Base-by-base conservation (phyloP, 768 basidiomycete species). In the Hebeloma cylindrosporum region DNA sequence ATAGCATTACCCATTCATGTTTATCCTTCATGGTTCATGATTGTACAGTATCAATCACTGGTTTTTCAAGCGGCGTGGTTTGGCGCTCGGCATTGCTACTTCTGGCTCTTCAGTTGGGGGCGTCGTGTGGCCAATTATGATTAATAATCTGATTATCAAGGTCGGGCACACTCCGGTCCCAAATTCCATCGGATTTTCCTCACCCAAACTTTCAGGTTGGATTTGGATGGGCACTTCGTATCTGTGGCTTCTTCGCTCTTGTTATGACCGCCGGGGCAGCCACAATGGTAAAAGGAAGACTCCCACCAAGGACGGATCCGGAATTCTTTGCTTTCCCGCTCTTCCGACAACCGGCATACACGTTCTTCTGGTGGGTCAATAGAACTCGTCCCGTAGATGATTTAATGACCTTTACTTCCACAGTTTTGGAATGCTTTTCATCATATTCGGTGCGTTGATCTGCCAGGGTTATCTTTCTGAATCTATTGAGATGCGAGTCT, bases 31-130 rank as follows among this genome's bases (percentile, higher is more conserved):
- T n/a, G n/a, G n/a, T n/a, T n/a, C n/a, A n/a, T n/a, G n/a, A 6
- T 33, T 35, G 35, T 40, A 14, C 27, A 35, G 37, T 36, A 29
- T 52, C 44, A 38, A 50, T 33, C 54, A 56, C 36, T 56, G 54
- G 54, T 56, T 52, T 29, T 49, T 50, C 31, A 52, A 50, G 17
- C 54, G 47, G 4, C 47, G 54, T 26, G 51, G 47, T 28, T 48
- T 56, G 21, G 54, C 51, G 23, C 38, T 56, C 11, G 54, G 54
- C 27, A 36, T 56, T 23, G 54, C 52, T 20, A 52, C 54, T 9
- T 50, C 48, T n/a, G 54, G 54, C 14, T 45, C 51, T n/a, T 45
- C 53, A n/a, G 37, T 54, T 14, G 53, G 53, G 2, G 53, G 53
- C 30, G 53, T 54, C 9, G 41, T 54, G 16, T 54, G 50, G 50